phyloP scores from a whole-genome alignment of 129 eudicot species.

The Cynara cardunculus region DNA sequence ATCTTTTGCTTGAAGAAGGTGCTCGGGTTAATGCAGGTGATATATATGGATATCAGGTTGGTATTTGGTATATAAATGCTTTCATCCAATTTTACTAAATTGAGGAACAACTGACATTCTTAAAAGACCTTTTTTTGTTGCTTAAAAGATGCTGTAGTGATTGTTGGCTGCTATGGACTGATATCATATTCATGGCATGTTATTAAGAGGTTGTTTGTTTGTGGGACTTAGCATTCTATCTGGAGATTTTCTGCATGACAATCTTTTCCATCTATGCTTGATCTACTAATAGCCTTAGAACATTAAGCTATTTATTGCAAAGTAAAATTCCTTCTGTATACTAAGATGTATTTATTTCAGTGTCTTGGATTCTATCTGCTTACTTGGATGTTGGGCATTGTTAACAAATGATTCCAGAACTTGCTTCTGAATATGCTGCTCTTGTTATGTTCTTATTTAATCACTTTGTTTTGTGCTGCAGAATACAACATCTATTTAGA shows the following conservation, averaged over 20 bases:
- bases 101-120: constrained; percentile 4
- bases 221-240: not conserved
- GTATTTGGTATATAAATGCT: constrained; percentile 12
- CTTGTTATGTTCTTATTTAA: not conserved
- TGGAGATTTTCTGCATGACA: not conserved
- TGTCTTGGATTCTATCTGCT: not conserved
- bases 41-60: constrained; percentile 90
- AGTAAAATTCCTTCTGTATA: not conserved
- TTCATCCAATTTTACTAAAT: not conserved
- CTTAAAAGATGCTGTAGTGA: not conserved
- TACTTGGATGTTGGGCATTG: not conserved
- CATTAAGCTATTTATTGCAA: not conserved
- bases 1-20: constrained; percentile 90
- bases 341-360: not conserved
- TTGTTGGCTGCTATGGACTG: not conserved
- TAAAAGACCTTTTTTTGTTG: not conserved
- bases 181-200: not conserved
- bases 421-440: constrained; percentile 8
- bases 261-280: not conserved
- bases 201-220: constrained; percentile 2
- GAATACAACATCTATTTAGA: not conserved
- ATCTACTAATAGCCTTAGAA: not conserved
- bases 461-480: constrained; percentile 3
- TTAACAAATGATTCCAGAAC: not conserved
- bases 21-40: constrained; percentile 79